A percentile compares a stretch with the other conserved stretches of the same genome.
Evolutionary conservation across 257 asterid genomes (phyloP).

Genomic region (Leptodermis oblonga): DNA sequence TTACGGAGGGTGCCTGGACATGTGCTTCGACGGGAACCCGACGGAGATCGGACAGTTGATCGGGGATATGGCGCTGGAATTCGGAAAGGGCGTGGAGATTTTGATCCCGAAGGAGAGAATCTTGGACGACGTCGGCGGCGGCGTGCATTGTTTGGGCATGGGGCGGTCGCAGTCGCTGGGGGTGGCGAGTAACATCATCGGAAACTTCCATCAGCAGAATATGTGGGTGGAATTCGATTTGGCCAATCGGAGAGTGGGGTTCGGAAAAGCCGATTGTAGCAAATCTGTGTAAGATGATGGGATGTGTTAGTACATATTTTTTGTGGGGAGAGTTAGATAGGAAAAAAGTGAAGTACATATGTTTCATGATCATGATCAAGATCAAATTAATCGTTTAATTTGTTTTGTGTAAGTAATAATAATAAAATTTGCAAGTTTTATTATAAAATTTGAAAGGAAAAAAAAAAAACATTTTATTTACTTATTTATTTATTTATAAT

Average conservation of each 20-base stretch:
- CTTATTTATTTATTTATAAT: too few species aligned
- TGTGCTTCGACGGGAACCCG: constrained; percentile 59
- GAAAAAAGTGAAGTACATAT: constrained; percentile 9
- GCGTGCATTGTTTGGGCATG: constrained; percentile 63
- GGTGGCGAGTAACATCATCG: constrained; percentile 65
- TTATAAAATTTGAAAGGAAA: too few species aligned
- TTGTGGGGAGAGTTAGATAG: constrained; percentile 16
- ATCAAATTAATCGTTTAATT: not conserved
- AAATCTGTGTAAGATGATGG: constrained; percentile 18
- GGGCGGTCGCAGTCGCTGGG: constrained; percentile 71
- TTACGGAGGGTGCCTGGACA: constrained; percentile 55
- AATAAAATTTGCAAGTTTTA: not conserved
- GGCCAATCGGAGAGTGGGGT: constrained; percentile 49
- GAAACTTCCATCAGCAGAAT: constrained; percentile 85
- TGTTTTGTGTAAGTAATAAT: constrained; percentile 4
- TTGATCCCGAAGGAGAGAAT: constrained; percentile 35
- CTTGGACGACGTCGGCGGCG: constrained; percentile 54
- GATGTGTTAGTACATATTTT: constrained; percentile 16
- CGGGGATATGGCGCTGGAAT: constrained; percentile 56
- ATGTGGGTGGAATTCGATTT: constrained; percentile 90
- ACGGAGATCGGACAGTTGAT: constrained; percentile 37
- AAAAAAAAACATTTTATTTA: not conserved
- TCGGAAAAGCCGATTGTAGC: constrained; percentile 64
- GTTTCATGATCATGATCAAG: not conserved
- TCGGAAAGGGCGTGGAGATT: constrained; percentile 56